Evolutionary conservation across 176 grass and related monocot genomes (phyloP), one percentile per base, ranked within the genome.

Genomic region (Urochloa ruziziensis): DNA sequence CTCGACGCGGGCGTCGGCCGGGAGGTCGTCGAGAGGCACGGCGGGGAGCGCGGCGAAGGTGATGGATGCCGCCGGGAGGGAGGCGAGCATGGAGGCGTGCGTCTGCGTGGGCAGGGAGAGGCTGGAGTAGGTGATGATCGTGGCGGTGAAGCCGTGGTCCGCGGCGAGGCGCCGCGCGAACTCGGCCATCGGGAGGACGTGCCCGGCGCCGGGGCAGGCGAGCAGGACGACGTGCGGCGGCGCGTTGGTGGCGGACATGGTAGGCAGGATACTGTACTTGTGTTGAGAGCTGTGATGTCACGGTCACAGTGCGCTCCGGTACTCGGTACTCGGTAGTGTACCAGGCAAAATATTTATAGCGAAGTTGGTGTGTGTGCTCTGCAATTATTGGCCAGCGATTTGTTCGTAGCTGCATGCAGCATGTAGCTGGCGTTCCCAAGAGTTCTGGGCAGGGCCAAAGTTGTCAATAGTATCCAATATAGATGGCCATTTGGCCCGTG

Each of bases 11-110:
- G 82, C 60, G 27, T 78, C 44, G 16, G 82, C 35, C 5, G 86
- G 83, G 51, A 94, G 67, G 75, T 94, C 92, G 57, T 90, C 84
- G 66, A 95, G 27, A 40, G 74, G 17, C 56, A 97, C 81, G 30
- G 53, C 80, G 0, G 91, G 87, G 73, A 97, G 94, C 27, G 21
- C 40, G 35, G 82, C 36, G 27, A 37, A 58, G 43, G 91, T 77
- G 76, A 94, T 16, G 8, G 16, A 6, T 4, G 83, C 28, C 2
- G 74, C 28, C 1, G 74, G 74, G 29, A 88, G 87, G 27, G 89
- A 69, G 74, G 68, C 34, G n/a, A 89, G 63, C 12, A 71, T 16
- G 13, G 78, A 52, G 18, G 60, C 23, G 10, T 25, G 54, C 18
- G 3, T 59, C n/a, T 5, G 83, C 24, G 23, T 12, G 21, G 35